phyloP scores from a whole-genome alignment of 2,329 filamentous ascomycete species.

The Cryphonectria carpinicola region DNA sequence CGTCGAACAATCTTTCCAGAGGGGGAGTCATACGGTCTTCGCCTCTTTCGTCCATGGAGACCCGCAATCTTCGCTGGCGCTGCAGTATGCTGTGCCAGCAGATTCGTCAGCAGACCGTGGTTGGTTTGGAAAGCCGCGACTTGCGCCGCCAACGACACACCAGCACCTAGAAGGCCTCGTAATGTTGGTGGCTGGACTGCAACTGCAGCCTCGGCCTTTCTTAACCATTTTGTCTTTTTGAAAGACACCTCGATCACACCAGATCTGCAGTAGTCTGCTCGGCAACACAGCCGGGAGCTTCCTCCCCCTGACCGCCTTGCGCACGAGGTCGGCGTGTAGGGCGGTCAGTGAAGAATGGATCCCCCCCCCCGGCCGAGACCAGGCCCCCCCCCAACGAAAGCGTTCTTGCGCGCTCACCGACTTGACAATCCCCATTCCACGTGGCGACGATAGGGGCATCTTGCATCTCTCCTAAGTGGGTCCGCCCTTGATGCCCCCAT shows the following conservation, averaged over 20 bases:
- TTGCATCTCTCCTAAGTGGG: slow-evolving; percentile 1
- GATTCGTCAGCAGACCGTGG: slow-evolving; percentile 12
- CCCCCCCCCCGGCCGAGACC: slow-evolving; percentile 14
- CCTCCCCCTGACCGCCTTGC: slow-evolving; percentile 26
- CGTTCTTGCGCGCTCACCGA: slow-evolving; percentile 26
- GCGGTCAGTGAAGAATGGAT: slow-evolving; percentile 29
- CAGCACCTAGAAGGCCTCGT: slow-evolving; percentile 12
- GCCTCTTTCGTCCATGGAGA: slow-evolving; percentile 24
- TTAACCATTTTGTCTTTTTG: neutral
- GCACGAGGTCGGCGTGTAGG: neutral
- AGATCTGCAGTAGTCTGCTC: slow-evolving; percentile 19
- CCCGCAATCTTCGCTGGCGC: slow-evolving; percentile 23
- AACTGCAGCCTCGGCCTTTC: slow-evolving; percentile 14
- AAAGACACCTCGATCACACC: slow-evolving; percentile 10
- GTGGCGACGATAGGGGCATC: slow-evolving; percentile 23
- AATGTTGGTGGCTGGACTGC: slow-evolving; percentile 27
- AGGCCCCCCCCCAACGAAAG: slow-evolving; percentile 12
- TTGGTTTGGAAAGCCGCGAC: slow-evolving; percentile 15
- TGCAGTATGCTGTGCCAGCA: slow-evolving; percentile 18
- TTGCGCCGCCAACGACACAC: slow-evolving; percentile 9
- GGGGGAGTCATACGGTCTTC: slow-evolving; percentile 14
- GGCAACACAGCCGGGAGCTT: slow-evolving; percentile 14
- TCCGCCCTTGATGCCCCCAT: slow-evolving; percentile 4
- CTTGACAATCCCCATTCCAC: slow-evolving; percentile 25
- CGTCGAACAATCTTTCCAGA: slow-evolving; percentile 17